Evolutionary conservation across 2,329 filamentous ascomycete species (phyloP), one percentile per base, ranked within the genome.

Genomic region (Scorias spongiosa): DNA sequence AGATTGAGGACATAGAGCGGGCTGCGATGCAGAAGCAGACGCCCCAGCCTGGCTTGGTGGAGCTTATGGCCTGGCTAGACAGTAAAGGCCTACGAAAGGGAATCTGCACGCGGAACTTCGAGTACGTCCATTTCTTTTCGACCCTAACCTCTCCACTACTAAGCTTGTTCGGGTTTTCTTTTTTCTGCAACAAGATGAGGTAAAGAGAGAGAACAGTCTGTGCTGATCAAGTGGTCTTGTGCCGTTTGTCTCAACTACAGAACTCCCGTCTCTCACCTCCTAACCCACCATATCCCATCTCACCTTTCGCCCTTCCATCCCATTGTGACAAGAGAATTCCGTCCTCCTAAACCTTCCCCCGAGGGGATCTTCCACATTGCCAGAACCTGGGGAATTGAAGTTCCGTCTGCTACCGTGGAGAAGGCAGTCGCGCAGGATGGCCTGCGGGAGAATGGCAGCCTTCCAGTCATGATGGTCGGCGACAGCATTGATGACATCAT

Each of bases 51-150:
- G 89, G 89, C 1, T 76, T 96, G 2, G 64, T 72, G 1, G 63
- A 71, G 26, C 71, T 98, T 42, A 94, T 96, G 84, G 66, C 75
- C 45, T 93, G 91, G 60, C 76, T 96, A 14, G 80, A 91, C 56
- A 57, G 64, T 6, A 72, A 73, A 26, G 62, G 65, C 5, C 61
- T 95, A 29, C 76, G 69, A 52, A 91, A 93, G 63, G 89, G 76
- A 12, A 87, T 96, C 50, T 95, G 88, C 66, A 96, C 91, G 2
- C 75, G 91, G 57, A 96, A 98, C 67, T 96, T 95, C 57, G 84
- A 89, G 68, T 73, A 61, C 39, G 66, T 59, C 10, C 46, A 20
- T 44, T n/a, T 39, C 46, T 26, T 44, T 39, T 11, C 41, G 34
- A 15, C 29, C 28, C 37, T 38, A 30, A 32, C 20, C 37, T 39